Percentiles rank a stretch among this genome's conserved stretches.
Conservation (phyloP, 2,329 filamentous ascomycete species). For the Ophiosphaerella herpotricha region DNA sequence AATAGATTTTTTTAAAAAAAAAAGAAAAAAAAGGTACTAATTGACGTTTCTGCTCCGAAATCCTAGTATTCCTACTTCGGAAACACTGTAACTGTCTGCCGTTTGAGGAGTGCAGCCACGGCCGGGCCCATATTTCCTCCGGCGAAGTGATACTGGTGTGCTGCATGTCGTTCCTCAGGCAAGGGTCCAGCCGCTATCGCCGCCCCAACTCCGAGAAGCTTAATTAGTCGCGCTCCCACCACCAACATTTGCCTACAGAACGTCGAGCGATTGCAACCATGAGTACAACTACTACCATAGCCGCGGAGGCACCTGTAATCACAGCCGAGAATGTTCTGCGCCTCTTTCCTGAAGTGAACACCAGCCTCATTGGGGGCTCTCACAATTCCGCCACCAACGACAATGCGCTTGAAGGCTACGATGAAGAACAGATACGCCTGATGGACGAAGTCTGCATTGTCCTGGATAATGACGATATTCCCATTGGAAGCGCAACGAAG, state of each 20-base stretch:
- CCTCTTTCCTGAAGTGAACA: slow-evolving; percentile 84
- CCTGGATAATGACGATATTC: slow-evolving; percentile 84
- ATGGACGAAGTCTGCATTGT: slow-evolving; percentile 99
- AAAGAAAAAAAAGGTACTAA: too few species aligned
- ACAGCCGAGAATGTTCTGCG: slow-evolving; percentile 85
- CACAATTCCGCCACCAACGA: slow-evolving; percentile 63
- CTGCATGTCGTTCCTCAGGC: too few species aligned
- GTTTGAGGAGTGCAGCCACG: too few species aligned
- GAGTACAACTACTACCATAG: slow-evolving; percentile 38
- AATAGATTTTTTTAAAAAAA: too few species aligned
- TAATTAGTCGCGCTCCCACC: too few species aligned
- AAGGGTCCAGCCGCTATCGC: too few species aligned
- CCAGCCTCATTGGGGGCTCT: slow-evolving; percentile 62
- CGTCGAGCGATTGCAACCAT: slow-evolving; percentile 23
- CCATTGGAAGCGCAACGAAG: slow-evolving; percentile 96
- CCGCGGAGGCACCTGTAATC: slow-evolving; percentile 60
- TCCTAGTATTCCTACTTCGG: too few species aligned
- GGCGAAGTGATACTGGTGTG: too few species aligned
- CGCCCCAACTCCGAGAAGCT: too few species aligned
- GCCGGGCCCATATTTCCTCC: too few species aligned
- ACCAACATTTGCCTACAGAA: background rate
- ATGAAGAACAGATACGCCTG: slow-evolving; percentile 94
- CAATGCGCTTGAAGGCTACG: slow-evolving; percentile 81
- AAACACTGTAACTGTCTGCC: too few species aligned
- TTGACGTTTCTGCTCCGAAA: too few species aligned